phyloP scores from a whole-genome alignment of 2,329 filamentous ascomycete species.

The Fusarium floridanum region DNA sequence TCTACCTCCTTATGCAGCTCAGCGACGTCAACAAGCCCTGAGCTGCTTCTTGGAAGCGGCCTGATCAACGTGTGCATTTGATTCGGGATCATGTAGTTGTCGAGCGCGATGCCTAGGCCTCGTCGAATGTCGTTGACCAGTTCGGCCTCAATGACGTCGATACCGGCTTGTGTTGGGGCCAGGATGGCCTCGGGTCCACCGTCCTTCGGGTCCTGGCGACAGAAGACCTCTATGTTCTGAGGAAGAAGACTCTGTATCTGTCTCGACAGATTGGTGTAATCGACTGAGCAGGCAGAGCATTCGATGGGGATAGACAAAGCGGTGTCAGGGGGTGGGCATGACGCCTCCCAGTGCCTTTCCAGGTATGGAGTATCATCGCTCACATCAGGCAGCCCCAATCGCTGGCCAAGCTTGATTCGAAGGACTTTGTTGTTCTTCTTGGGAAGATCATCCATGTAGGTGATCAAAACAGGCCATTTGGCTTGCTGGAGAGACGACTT shows the following conservation, averaged over 20 bases:
- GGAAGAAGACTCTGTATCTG: conserved; percentile 40
- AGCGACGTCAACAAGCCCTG: conserved; percentile 52
- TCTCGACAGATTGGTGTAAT: conserved; percentile 46
- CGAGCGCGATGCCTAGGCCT: conserved; percentile 25
- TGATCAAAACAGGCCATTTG: conserved; percentile 65
- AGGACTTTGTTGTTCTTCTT: conserved; percentile 71
- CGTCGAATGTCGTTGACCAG: conserved; percentile 30
- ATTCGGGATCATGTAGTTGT: conserved; percentile 56
- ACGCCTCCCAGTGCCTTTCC: conserved; percentile 63
- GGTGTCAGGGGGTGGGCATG: conserved; percentile 62
- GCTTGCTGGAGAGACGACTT: conserved; percentile 62
- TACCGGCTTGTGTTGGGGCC: conserved; percentile 30
- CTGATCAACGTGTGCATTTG: conserved; percentile 50
- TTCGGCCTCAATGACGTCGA: neutral
- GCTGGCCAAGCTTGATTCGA: conserved; percentile 64
- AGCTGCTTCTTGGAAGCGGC: conserved; percentile 51
- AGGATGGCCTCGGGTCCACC: conserved; percentile 39
- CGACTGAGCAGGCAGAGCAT: conserved; percentile 50
- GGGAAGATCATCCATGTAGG: conserved; percentile 68
- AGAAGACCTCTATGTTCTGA: conserved; percentile 31
- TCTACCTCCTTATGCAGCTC: conserved; percentile 52
- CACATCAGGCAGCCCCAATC: conserved; percentile 59
- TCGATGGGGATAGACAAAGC: conserved; percentile 58
- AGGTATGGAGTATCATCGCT: conserved; percentile 59
- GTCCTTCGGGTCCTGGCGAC: conserved; percentile 7